Percentiles rank a stretch among this genome's conserved stretches.
phyloP scores from a whole-genome alignment of 176 grass and related monocot genomes.

The Zoysia japonica region DNA sequence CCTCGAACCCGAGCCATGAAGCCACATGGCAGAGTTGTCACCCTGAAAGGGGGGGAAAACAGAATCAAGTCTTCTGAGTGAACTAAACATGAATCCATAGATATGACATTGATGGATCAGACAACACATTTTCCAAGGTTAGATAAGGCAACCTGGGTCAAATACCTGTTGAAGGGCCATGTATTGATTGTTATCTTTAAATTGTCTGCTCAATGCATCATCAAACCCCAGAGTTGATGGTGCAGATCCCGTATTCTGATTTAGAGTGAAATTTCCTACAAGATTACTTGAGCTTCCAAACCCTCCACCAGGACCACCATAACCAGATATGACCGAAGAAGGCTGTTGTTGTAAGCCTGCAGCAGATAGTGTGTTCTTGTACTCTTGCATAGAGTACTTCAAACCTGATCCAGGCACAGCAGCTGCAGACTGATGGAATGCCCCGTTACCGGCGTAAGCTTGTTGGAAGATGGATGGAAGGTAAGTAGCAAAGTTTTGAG shows the following conservation, averaged over 20 bases:
- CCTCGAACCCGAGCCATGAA: constrained; percentile 80
- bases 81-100: constrained; percentile 6
- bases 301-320: constrained; percentile 43
- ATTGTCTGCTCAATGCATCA: constrained; percentile 74
- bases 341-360: constrained; percentile 56
- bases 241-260: constrained; percentile 59
- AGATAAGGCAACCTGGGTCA: not conserved
- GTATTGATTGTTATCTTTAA: constrained; percentile 84
- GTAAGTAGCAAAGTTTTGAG: constrained; percentile 80
- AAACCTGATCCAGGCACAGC: constrained; percentile 70
- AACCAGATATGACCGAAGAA: constrained; percentile 69
- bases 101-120: not conserved
- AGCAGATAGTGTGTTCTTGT: constrained; percentile 71
- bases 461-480: constrained; percentile 84
- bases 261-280: constrained; percentile 66
- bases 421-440: constrained; percentile 78
- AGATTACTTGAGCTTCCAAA: constrained; percentile 78
- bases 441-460: constrained; percentile 72
- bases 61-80: constrained; percentile 2
- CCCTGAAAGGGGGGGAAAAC: constrained; percentile 37
- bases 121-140: not conserved
- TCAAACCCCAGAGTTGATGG: constrained; percentile 77
- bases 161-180: constrained; percentile 92
- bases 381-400: constrained; percentile 80
- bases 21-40: constrained; percentile 89